These are phyloP conservation scores for Coemansia sp. DNA, from an alignment of 371 early-diverging fungal genomes.

Conservation along the genomic window DNA sequence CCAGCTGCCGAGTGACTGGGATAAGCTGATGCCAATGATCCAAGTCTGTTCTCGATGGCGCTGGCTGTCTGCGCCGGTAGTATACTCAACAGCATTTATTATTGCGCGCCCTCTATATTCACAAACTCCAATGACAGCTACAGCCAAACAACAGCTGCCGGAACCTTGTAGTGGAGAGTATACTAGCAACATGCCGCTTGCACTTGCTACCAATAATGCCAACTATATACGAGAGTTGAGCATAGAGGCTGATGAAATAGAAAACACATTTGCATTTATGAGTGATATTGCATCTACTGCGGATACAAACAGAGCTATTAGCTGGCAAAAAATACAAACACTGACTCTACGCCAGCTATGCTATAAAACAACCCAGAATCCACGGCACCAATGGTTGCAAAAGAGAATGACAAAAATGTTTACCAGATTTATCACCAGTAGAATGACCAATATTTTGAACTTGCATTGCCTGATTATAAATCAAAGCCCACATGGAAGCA, in stretches of 20 bases:
- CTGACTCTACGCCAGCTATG: constrained; percentile 1
- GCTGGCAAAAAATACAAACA: constrained; percentile 1
- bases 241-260: constrained; percentile 2
- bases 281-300: not conserved
- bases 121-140: not conserved
- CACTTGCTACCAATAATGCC: not conserved
- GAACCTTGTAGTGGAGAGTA: not conserved
- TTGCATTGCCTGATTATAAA: constrained; percentile 5
- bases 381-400: not conserved
- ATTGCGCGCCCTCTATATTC: not conserved
- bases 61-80: not conserved
- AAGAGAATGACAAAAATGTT: not conserved
- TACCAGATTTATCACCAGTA: not conserved
- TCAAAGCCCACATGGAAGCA: not conserved
- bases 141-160: not conserved
- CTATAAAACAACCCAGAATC: not conserved
- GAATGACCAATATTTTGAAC: not conserved
- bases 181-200: constrained; percentile 2
- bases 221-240: not conserved
- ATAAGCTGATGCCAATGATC: not conserved
- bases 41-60: constrained; percentile 6
- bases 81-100: constrained; percentile 1
- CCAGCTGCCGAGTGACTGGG: not conserved
- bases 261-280: not conserved
- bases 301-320: not conserved